Percentiles rank a stretch among this genome's conserved stretches.
phyloP scores from a whole-genome alignment of 2,329 filamentous ascomycete species.

The Grosmannia serpens region DNA sequence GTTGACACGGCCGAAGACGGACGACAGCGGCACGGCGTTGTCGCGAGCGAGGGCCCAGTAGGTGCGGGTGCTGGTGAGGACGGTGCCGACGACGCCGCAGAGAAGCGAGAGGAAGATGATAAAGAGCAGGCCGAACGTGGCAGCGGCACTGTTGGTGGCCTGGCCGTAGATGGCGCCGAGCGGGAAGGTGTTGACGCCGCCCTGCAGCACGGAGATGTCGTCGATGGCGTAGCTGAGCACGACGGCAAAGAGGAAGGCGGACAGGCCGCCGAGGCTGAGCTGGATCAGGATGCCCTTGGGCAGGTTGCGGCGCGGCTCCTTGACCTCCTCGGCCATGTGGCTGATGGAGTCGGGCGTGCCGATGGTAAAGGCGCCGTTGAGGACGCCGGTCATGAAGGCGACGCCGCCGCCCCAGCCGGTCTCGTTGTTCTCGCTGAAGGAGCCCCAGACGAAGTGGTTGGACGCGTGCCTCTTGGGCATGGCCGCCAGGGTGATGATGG shows the following conservation, averaged over 20 bases:
- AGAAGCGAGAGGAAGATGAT: constrained; percentile 33
- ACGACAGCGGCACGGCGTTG: constrained; percentile 45
- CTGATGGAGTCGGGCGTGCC: constrained; percentile 51
- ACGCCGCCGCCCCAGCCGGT: constrained; percentile 46
- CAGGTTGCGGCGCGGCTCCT: constrained; percentile 31
- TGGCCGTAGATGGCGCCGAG: constrained; percentile 52
- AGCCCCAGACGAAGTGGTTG: constrained; percentile 41
- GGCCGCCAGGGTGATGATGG: constrained; percentile 36
- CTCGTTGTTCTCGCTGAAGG: constrained; percentile 32
- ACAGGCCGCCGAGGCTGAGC: constrained; percentile 31
- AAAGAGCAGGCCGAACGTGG: constrained; percentile 17
- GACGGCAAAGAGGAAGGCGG: constrained; percentile 41
- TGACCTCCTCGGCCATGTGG: constrained; percentile 52
- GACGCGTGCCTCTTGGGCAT: constrained; percentile 42
- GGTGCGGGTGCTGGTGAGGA: constrained; percentile 31
- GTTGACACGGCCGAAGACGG: constrained; percentile 41
- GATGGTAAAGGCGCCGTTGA: constrained; percentile 56
- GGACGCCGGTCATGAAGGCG: constrained; percentile 53
- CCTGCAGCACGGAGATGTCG: constrained; percentile 40
- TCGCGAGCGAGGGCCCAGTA: constrained; percentile 45
- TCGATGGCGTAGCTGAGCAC: constrained; percentile 42
- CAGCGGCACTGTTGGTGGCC: constrained; percentile 34
- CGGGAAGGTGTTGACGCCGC: constrained; percentile 39
- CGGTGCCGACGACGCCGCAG: constrained; percentile 36
- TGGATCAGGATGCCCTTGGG: constrained; percentile 41